A percentile compares a stretch with the other conserved stretches of the same genome.
Conservation (phyloP, 495 filamentous ascomycete genomes). For the Saxophila tyrrhenica region DNA sequence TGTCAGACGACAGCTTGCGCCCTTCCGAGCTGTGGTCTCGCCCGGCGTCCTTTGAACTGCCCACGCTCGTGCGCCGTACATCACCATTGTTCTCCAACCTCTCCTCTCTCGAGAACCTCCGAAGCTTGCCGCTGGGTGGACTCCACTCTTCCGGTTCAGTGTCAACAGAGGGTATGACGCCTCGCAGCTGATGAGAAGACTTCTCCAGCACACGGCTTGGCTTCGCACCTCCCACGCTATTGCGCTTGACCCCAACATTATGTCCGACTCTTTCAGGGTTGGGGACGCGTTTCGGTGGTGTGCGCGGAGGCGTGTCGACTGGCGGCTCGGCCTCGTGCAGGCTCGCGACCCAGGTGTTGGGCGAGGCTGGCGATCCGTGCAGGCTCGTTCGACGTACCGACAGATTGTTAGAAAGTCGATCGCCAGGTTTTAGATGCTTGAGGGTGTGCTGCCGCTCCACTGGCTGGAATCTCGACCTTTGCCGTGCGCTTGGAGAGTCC, state of each 20-base stretch:
- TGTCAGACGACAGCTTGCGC: background rate
- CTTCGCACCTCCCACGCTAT: background rate
- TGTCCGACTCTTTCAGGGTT: background rate
- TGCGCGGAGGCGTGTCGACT: background rate
- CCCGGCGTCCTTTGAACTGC: background rate
- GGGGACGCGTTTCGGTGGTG: background rate
- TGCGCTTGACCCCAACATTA: conserved; percentile 2
- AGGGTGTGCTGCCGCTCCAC: background rate
- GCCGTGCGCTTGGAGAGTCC: background rate
- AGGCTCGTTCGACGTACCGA: background rate
- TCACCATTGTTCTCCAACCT: conserved; percentile 1
- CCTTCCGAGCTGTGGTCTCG: background rate
- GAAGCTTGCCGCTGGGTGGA: background rate
- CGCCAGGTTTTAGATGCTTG: background rate
- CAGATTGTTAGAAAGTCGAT: conserved; percentile 3
- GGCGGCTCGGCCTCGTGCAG: background rate
- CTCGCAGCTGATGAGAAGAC: background rate
- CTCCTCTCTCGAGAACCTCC: conserved; percentile 2
- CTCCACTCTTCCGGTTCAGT: background rate
- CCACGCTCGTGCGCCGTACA: conserved; percentile 1
- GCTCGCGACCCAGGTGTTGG: background rate
- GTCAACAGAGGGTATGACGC: background rate
- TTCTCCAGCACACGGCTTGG: background rate
- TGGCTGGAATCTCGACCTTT: background rate
- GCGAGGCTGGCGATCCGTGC: background rate